A percentile compares a stretch with the other conserved stretches of the same genome.
These are phyloP conservation scores for Tuber microsphaerosporum DNA, from an alignment of 495 filamentous ascomycete species.

Conservation along the genomic window DNA sequence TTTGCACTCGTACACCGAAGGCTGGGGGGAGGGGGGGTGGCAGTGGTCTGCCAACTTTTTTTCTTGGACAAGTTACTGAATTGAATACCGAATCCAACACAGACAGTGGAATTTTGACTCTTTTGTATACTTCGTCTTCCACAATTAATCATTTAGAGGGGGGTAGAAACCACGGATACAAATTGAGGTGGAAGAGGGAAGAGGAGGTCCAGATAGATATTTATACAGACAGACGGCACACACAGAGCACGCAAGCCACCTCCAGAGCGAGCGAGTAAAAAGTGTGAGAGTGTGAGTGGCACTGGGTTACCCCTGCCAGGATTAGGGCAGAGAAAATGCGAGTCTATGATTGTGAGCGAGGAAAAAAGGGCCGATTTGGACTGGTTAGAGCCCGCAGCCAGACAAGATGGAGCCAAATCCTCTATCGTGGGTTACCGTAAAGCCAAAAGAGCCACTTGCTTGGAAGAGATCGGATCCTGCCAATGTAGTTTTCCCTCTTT, in stretches of 20 bases:
- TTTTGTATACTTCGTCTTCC: constrained; percentile 4
- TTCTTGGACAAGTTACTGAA: neutral
- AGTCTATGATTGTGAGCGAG: neutral
- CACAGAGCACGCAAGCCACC: neutral
- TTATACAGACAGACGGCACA: constrained; percentile 1
- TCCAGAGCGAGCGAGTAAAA: neutral
- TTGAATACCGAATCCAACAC: neutral
- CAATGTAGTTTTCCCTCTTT: neutral
- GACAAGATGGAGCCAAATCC: neutral
- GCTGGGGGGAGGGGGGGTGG: neutral
- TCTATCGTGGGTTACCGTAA: neutral
- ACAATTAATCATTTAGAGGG: constrained; percentile 1
- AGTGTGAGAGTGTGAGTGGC: neutral
- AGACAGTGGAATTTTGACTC: neutral
- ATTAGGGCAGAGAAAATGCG: neutral
- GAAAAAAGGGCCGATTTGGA: neutral
- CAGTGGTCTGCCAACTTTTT: neutral
- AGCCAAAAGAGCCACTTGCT: neutral
- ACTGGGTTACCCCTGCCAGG: neutral
- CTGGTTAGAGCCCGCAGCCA: neutral
- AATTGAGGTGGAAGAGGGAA: neutral
- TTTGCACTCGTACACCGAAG: neutral
- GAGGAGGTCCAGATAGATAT: constrained; percentile 4
- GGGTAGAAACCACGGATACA: neutral
- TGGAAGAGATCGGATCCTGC: neutral